phyloP scores from a whole-genome alignment of 208 protist genomes.

The Naegleria gruberi region DNA sequence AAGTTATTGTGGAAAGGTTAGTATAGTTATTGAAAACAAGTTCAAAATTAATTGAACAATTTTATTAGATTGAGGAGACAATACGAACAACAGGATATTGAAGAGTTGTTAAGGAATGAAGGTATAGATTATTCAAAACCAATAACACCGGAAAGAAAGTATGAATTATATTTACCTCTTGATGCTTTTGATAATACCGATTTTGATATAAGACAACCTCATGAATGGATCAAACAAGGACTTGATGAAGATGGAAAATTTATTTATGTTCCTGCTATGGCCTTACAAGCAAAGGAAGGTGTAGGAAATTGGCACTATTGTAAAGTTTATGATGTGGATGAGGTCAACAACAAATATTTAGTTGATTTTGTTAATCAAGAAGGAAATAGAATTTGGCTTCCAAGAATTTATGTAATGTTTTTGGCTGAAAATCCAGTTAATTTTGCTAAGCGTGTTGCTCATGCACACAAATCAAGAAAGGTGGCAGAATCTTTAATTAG shows the following conservation, averaged over 20 bases:
- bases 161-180: constrained; percentile 61
- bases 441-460: constrained; percentile 74
- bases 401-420: constrained; percentile 77
- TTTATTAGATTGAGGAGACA: constrained; percentile 57
- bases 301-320: constrained; percentile 37
- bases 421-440: constrained; percentile 72
- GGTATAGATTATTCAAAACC: constrained; percentile 42
- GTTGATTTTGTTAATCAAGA: constrained; percentile 29
- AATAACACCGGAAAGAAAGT: neutral
- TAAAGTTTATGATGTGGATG: constrained; percentile 41
- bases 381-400: constrained; percentile 39
- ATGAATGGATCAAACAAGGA: constrained; percentile 43
- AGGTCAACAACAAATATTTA: constrained; percentile 36
- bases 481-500: constrained; percentile 64
- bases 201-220: constrained; percentile 62
- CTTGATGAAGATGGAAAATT: neutral
- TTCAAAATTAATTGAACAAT: neutral
- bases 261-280: constrained; percentile 14
- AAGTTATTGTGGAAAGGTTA: constrained; percentile 79
- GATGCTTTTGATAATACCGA: constrained; percentile 79
- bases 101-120: constrained; percentile 59
- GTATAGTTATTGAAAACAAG: neutral
- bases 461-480: constrained; percentile 59
- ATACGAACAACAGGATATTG: constrained; percentile 68
- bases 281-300: neutral